A percentile compares a stretch with the other conserved stretches of the same genome.
These are phyloP conservation scores for Aspergillus egyptiacus DNA, from an alignment of 495 filamentous ascomycete species.

Conservation along the genomic window DNA sequence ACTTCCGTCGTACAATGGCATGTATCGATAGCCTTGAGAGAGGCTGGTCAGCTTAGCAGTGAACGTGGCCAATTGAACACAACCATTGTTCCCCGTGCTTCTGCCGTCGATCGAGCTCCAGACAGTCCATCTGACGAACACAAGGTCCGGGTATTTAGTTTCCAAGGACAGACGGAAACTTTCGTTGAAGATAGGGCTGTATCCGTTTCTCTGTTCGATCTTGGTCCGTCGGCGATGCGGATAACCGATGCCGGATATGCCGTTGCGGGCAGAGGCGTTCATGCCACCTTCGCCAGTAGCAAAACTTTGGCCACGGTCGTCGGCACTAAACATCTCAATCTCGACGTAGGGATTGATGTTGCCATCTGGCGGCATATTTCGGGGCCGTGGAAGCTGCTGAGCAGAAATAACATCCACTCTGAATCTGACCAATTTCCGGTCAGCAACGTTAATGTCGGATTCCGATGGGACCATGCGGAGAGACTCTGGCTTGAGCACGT, in stretches of 20 bases:
- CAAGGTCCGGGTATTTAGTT: slow-evolving; percentile 85
- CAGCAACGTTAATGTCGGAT: slow-evolving; percentile 31
- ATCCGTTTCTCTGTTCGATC: slow-evolving; percentile 79
- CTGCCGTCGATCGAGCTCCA: slow-evolving; percentile 71
- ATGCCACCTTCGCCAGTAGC: slow-evolving; percentile 60
- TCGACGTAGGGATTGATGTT: slow-evolving; percentile 89
- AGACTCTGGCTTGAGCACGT: slow-evolving; percentile 86
- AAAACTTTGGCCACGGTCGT: slow-evolving; percentile 70
- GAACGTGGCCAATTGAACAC: slow-evolving; percentile 71
- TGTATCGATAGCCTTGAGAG: slow-evolving; percentile 90
- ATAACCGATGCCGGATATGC: slow-evolving; percentile 63
- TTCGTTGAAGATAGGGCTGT: slow-evolving; percentile 79
- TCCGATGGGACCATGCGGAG: slow-evolving; percentile 57
- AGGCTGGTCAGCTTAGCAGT: slow-evolving; percentile 87
- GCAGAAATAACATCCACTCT: slow-evolving; percentile 85
- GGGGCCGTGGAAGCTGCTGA: slow-evolving; percentile 84
- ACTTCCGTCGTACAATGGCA: slow-evolving; percentile 83
- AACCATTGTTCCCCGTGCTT: slow-evolving; percentile 54
- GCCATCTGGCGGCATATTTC: slow-evolving; percentile 59
- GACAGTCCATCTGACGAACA: slow-evolving; percentile 92
- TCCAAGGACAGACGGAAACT: slow-evolving; percentile 69
- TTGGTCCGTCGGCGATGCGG: slow-evolving; percentile 73
- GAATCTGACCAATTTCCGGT: slow-evolving; percentile 75
- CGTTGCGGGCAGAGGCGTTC: slow-evolving; percentile 63
- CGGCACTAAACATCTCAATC: slow-evolving; percentile 88